Base-by-base conservation (phyloP, 2,329 filamentous ascomycete species). In the Emmonsia crescens region DNA sequence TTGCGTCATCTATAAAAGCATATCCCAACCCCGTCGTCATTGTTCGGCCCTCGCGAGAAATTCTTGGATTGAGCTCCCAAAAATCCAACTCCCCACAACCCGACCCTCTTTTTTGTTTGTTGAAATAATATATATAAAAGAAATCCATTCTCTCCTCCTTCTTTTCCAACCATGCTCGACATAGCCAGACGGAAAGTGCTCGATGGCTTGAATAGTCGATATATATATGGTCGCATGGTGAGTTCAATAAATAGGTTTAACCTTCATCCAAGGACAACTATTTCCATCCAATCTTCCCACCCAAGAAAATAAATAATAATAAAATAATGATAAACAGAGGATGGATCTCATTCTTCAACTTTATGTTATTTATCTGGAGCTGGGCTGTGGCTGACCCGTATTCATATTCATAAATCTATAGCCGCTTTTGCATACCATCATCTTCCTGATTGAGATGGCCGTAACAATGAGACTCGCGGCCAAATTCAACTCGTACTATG, bases 401-500 rank as follows among this genome's bases (percentile, higher is more conserved):
- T 49, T 49, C 46, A 27, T 24, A n/a, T n/a, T n/a, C n/a, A n/a
- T 12, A 5, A 21, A 55, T 59, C 57, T 16, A 67, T 75, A 97
- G 94, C 93, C 94, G 70, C 80, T 97, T 61, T 80, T 97, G 62
- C 91, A 97, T 79, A 81, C 86, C 63, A 80, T 95, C 70, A 83
- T 96, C 65, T 89, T 96, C 74, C 75, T 96, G 52, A 83, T 96
- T 76, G 89, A 99, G 77, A 89, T 97, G 85, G 86, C 85, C 62
- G 86, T 96, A 74, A 84, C 93, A 65, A 89, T 88, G 67, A 83
- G 94, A 66, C 79, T 99, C 61, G 86, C 87, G 54, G 84, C 89
- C 69, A 89, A 91, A 73, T 99, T 96, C 82, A 96, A 96, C 77
- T 83, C 85, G 67, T 96, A 95, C 79, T 99, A 97, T 83, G 87